These are phyloP conservation scores for Eimeria necatrix DNA, from an alignment of 169 alveolate species.

Conservation along the genomic window DNA sequence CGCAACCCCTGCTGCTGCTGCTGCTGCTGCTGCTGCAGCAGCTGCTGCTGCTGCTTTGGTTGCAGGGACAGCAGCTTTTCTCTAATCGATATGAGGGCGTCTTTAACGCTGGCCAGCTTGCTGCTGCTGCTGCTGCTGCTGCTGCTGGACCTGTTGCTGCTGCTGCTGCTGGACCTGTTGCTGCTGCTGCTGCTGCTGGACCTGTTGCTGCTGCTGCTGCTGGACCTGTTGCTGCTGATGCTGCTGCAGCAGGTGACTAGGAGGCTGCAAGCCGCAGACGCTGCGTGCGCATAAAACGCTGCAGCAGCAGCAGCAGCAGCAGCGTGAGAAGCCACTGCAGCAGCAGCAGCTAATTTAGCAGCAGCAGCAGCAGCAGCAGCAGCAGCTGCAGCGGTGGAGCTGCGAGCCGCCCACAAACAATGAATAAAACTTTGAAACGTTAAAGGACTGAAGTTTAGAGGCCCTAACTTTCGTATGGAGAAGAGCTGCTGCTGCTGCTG, in stretches of 20 bases:
- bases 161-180: not conserved
- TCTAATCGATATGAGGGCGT: conserved; percentile 21
- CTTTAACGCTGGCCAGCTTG: conserved; percentile 6
- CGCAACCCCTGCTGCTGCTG: not conserved
- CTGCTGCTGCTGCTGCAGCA: conserved; percentile 18
- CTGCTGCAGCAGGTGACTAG: no score
- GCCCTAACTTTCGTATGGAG: no score
- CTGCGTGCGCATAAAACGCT: no score
- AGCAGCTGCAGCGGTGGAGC: no score
- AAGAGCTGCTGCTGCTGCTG: no score
- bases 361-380: no score
- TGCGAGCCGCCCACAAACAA: no score
- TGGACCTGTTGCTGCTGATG: not conserved
- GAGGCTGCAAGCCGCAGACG: no score
- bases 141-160: not conserved
- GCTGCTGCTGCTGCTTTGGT: conserved; percentile 38
- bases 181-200: not conserved
- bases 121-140: conserved; percentile 32
- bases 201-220: not conserved
- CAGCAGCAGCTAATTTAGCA: not conserved
- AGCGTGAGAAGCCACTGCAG: not conserved
- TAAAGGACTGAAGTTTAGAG: no score
- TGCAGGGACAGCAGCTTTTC: not conserved
- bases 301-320: no score
- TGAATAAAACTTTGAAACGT: no score